These are phyloP conservation scores for Nigrospora sphaerica DNA, from an alignment of 2,329 filamentous ascomycete species.

Conservation along the genomic window DNA sequence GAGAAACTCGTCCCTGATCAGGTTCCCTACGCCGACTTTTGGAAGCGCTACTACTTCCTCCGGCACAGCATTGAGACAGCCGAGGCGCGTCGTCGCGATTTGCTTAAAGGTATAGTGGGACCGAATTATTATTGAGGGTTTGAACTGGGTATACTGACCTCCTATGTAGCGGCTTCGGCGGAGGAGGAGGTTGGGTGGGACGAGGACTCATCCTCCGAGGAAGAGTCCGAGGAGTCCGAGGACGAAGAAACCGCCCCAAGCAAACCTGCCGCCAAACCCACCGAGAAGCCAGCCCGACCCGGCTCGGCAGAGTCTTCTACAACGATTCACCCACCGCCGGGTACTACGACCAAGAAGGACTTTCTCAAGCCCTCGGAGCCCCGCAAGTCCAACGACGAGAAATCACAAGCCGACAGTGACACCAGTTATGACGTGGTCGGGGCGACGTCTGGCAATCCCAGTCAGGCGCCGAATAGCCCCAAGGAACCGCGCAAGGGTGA, in stretches of 20 bases:
- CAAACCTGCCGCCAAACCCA: slow-evolving; percentile 21
- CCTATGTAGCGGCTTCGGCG: slow-evolving; percentile 51
- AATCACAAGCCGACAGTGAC: slow-evolving; percentile 87
- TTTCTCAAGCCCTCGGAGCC: slow-evolving; percentile 57
- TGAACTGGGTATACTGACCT: slow-evolving; percentile 26
- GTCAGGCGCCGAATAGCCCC: slow-evolving; percentile 65
- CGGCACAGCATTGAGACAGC: slow-evolving; percentile 89
- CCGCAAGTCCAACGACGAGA: slow-evolving; percentile 77
- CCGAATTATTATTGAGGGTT: slow-evolving; percentile 16
- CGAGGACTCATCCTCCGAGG: slow-evolving; percentile 62
- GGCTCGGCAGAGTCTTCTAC: slow-evolving; percentile 49
- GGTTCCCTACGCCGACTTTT: slow-evolving; percentile 85
- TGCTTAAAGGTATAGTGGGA: slow-evolving; percentile 67
- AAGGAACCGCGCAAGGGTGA: slow-evolving; percentile 48
- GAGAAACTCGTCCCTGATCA: slow-evolving; percentile 90
- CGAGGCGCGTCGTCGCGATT: slow-evolving; percentile 78
- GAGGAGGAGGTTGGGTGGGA: slow-evolving; percentile 67
- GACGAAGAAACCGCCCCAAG: slow-evolving; percentile 25
- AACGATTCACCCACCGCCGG: slow-evolving; percentile 49
- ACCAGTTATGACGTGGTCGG: slow-evolving; percentile 93
- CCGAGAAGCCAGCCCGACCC: slow-evolving; percentile 29
- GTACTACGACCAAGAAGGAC: slow-evolving; percentile 23
- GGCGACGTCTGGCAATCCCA: slow-evolving; percentile 66
- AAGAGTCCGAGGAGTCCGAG: slow-evolving; percentile 29
- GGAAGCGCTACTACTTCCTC: slow-evolving; percentile 93